phyloP scores from a whole-genome alignment of 2,329 filamentous ascomycete species.

The Paecilomyces formosus region DNA sequence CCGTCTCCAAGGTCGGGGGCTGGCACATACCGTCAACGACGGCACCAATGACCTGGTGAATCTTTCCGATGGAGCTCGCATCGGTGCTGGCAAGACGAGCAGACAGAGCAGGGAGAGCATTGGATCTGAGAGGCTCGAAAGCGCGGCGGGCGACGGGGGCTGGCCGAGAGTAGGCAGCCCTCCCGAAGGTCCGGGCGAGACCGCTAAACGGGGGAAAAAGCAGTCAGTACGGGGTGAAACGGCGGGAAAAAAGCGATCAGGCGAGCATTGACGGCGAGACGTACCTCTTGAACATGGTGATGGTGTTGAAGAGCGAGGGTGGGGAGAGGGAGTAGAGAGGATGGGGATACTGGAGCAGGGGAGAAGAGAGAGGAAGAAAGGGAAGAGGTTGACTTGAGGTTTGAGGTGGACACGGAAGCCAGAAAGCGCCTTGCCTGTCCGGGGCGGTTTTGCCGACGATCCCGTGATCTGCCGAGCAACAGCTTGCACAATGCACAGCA shows the following conservation, averaged over 20 bases:
- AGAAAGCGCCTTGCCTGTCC: conserved; percentile 30
- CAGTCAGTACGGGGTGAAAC: conserved; percentile 20
- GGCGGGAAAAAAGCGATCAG: conserved; percentile 7
- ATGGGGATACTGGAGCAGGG: conserved; percentile 16
- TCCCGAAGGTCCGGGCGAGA: conserved; percentile 58
- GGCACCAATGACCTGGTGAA: conserved; percentile 89
- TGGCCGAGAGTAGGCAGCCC: conserved; percentile 51
- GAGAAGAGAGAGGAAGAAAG: conserved; percentile 21
- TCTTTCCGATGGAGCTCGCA: conserved; percentile 52
- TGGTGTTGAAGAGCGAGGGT: conserved; percentile 39
- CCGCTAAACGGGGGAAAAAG: conserved; percentile 43
- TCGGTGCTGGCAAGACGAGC: conserved; percentile 58
- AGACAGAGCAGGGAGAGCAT: conserved; percentile 51
- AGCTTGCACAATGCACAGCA: not conserved
- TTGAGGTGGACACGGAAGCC: conserved; percentile 21
- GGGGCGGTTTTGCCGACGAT: conserved; percentile 37
- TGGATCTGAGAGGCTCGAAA: conserved; percentile 51
- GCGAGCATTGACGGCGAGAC: conserved; percentile 18
- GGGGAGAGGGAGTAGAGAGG: conserved; percentile 21
- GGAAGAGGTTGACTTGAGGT: conserved; percentile 18
- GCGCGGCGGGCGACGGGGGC: conserved; percentile 47
- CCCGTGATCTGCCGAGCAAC: conserved; percentile 34
- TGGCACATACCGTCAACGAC: conserved; percentile 85
- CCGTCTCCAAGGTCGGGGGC: conserved; percentile 8
- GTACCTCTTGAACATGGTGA: conserved; percentile 58